Conservation (phyloP, 768 basidiomycete genomes). For the Phylloporus rhodoxanthus region DNA sequence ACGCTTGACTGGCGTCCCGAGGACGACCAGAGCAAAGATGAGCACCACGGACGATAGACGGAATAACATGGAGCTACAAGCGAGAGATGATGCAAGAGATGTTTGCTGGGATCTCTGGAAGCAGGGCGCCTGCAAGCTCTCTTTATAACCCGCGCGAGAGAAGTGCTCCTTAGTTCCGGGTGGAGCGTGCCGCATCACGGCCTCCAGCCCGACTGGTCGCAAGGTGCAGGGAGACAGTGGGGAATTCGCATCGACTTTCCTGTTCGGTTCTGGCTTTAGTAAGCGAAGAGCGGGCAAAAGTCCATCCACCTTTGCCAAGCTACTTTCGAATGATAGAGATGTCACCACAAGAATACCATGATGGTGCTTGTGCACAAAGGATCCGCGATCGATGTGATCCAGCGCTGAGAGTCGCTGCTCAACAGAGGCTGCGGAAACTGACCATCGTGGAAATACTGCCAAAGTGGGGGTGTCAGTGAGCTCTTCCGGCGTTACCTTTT, state of each 20-base stretch:
- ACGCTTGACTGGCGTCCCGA: slow-evolving; percentile 13
- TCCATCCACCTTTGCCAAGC: neutral
- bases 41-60: slow-evolving; percentile 9
- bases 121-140: neutral
- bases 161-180: neutral
- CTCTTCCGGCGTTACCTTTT: neutral
- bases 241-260: neutral
- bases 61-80: slow-evolving; percentile 7
- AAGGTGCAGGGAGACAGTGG: neutral
- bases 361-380: neutral
- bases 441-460: neutral
- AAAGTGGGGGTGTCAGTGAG: too few species aligned
- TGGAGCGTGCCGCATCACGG: neutral
- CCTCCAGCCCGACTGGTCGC: neutral
- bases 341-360: too few species aligned
- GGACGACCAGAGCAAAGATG: slow-evolving; percentile 3
- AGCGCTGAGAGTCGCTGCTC: neutral
- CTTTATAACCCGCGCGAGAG: neutral
- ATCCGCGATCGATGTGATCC: neutral
- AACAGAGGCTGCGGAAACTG: neutral
- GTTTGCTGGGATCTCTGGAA: neutral
- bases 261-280: neutral
- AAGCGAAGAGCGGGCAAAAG: neutral
- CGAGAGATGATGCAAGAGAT: neutral
- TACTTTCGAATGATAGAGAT: too few species aligned